Percentiles rank a stretch among this genome's conserved stretches.
Evolutionary conservation across 352 stramenopile species (phyloP).

Genomic region (Globisporangium acanthophoron): DNA sequence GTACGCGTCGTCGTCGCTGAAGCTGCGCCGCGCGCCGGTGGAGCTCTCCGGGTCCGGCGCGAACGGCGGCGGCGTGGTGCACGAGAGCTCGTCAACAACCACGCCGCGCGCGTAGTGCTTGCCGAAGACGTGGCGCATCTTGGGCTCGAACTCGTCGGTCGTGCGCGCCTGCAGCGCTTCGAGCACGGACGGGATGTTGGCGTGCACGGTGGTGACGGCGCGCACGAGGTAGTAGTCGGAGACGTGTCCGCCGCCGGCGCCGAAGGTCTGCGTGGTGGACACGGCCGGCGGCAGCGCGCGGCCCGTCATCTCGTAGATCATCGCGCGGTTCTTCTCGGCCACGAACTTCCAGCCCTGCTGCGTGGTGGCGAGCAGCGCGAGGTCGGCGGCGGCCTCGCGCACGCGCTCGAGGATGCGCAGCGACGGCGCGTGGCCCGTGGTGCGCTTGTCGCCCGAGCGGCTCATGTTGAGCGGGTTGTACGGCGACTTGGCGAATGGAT

Average conservation of each 20-base stretch:
- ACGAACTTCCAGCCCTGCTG: slow-evolving; percentile 44
- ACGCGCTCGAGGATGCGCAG: slow-evolving; percentile 55
- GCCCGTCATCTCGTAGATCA: slow-evolving; percentile 60
- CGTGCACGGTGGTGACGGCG: slow-evolving; percentile 48
- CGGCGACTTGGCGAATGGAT: slow-evolving; percentile 37
- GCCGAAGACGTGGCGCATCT: slow-evolving; percentile 58
- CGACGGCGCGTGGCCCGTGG: slow-evolving; percentile 47
- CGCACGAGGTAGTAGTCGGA: slow-evolving; percentile 67
- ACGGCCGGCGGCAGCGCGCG: slow-evolving; percentile 35
- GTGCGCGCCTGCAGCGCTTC: slow-evolving; percentile 37
- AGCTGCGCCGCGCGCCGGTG: slow-evolving; percentile 18
- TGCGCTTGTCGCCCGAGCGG: slow-evolving; percentile 38
- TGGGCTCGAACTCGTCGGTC: slow-evolving; percentile 36
- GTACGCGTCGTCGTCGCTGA: slow-evolving; percentile 62
- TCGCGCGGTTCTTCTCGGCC: slow-evolving; percentile 42
- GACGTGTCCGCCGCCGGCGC: slow-evolving; percentile 34
- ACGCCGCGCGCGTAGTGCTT: slow-evolving; percentile 46
- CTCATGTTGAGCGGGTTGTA: slow-evolving; percentile 41
- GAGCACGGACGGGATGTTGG: slow-evolving; percentile 38
- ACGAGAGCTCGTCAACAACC: slow-evolving; percentile 59
- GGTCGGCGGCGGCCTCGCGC: slow-evolving; percentile 48
- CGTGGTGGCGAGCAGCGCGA: slow-evolving; percentile 40
- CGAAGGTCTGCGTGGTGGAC: slow-evolving; percentile 40
- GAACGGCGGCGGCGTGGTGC: slow-evolving; percentile 46
- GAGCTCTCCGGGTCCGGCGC: slow-evolving; percentile 23